These are phyloP conservation scores for Zangia roseola DNA, from an alignment of 768 basidiomycete genomes.

Conservation along the genomic window DNA sequence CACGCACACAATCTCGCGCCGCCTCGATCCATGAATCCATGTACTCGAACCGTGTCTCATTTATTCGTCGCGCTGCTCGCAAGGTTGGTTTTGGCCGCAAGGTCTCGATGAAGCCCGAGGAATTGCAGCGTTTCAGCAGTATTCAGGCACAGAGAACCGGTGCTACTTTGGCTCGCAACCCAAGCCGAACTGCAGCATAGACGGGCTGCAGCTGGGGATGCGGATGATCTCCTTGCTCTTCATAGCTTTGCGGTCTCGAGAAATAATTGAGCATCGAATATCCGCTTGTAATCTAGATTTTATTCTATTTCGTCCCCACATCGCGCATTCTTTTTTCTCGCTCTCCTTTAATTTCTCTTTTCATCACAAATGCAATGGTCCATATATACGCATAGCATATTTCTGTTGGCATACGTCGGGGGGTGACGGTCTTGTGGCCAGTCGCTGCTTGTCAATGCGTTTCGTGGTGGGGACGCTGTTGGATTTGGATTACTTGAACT, in stretches of 20 bases:
- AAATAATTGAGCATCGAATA: constrained; percentile 29
- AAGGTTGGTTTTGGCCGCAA: constrained; percentile 87
- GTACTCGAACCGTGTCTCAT: constrained; percentile 93
- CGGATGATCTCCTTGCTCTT: constrained; percentile 23
- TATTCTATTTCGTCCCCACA: constrained; percentile 18
- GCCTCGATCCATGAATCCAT: constrained; percentile 88
- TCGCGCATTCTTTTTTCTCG: constrained; percentile 17
- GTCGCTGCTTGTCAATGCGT: neutral
- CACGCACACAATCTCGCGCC: constrained; percentile 85
- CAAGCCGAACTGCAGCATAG: constrained; percentile 58
- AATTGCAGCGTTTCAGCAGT: constrained; percentile 81
- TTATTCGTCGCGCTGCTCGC: constrained; percentile 84
- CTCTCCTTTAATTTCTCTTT: constrained; percentile 9
- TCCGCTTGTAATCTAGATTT: constrained; percentile 35
- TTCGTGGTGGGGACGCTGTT: neutral
- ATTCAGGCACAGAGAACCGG: constrained; percentile 84
- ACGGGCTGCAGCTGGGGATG: constrained; percentile 7
- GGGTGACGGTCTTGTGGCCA: neutral
- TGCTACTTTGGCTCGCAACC: constrained; percentile 73
- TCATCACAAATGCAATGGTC: constrained; percentile 12
- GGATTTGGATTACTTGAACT: constrained; percentile 5
- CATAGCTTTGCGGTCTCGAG: constrained; percentile 11
- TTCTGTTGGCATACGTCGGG: constrained; percentile 8
- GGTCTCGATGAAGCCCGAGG: constrained; percentile 79
- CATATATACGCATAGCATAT: constrained; percentile 18